Percentiles rank a stretch among this genome's conserved stretches.
phyloP scores from a whole-genome alignment of 805 yeast genomes.

The Yarrowia osloensis region DNA sequence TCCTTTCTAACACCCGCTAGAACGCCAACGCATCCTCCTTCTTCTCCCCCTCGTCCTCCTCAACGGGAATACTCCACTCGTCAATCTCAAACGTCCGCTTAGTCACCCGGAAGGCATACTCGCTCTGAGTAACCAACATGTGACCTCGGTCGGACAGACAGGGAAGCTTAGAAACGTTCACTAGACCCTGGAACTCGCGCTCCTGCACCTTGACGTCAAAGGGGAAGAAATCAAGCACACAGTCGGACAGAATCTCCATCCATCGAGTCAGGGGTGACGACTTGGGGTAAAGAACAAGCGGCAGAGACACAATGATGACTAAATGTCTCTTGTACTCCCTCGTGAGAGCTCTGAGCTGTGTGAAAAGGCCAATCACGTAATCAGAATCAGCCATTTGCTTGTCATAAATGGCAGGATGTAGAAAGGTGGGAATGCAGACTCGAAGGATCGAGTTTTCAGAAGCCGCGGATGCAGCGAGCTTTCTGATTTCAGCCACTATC shows the following conservation, averaged over 20 bases:
- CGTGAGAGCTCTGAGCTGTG: conserved; percentile 56
- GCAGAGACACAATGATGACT: conserved; percentile 56
- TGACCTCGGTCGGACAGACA: conserved; percentile 71
- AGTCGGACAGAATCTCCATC: conserved; percentile 63
- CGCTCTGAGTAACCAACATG: conserved; percentile 73
- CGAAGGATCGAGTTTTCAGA: conserved; percentile 53
- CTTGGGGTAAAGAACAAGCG: conserved; percentile 68
- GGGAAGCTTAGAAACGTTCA: conserved; percentile 74
- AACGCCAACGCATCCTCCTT: conserved; percentile 14
- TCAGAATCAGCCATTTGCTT: conserved; percentile 51
- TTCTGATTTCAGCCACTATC: conserved; percentile 49
- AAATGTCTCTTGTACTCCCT: conserved; percentile 51
- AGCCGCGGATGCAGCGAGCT: conserved; percentile 40
- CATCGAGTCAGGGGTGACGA: conserved; percentile 50
- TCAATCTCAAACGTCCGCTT: conserved; percentile 81
- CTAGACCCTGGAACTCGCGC: conserved; percentile 63
- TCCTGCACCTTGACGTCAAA: conserved; percentile 63
- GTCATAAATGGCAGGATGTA: conserved; percentile 74
- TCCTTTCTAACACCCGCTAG: no score
- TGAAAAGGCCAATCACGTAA: conserved; percentile 61
- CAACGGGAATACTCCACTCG: conserved; percentile 97
- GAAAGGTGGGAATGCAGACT: conserved; percentile 70
- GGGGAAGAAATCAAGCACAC: conserved; percentile 74
- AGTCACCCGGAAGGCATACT: conserved; percentile 84
- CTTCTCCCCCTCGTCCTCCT: conserved; percentile 59